phyloP scores from a whole-genome alignment of 2,329 filamentous ascomycete genomes.

The Fusarium protoensiforme region DNA sequence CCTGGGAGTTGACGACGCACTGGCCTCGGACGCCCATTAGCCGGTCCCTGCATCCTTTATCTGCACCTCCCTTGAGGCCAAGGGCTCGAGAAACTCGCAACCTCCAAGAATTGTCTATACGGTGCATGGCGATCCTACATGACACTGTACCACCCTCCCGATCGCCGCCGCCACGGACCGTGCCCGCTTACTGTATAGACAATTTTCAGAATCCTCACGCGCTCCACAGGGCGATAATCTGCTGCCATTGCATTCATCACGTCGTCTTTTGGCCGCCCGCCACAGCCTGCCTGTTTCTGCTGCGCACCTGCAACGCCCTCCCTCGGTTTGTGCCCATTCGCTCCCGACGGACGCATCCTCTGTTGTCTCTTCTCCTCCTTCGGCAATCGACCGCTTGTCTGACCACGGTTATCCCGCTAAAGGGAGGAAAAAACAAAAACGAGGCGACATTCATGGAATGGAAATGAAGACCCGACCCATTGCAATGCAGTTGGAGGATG shows the following conservation, averaged over 20 bases:
- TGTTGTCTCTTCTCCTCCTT: slow-evolving; percentile 13
- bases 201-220: slow-evolving; percentile 38
- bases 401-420: not conserved
- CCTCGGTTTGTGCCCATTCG: slow-evolving; percentile 2
- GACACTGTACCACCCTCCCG: slow-evolving; percentile 20
- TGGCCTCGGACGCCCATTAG: slow-evolving; percentile 29
- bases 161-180: not conserved
- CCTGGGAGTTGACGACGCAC: slow-evolving; percentile 25
- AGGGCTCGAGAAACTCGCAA: slow-evolving; percentile 31
- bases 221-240: slow-evolving; percentile 41
- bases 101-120: slow-evolving; percentile 45
- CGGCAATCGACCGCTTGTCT: slow-evolving; percentile 1
- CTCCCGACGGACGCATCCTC: slow-evolving; percentile 19
- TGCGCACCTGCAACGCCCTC: slow-evolving; percentile 23
- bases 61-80: slow-evolving; percentile 34
- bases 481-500: not conserved
- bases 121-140: slow-evolving; percentile 35
- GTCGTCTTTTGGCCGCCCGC: slow-evolving; percentile 36
- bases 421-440: not conserved
- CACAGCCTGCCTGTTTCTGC: slow-evolving; percentile 20
- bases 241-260: slow-evolving; percentile 39
- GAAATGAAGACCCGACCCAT: not conserved
- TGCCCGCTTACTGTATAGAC: slow-evolving; percentile 41
- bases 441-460: not conserved
- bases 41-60: slow-evolving; percentile 43